phyloP scores from a whole-genome alignment of 176 grass and related monocot species.

The Juncus effusus region DNA sequence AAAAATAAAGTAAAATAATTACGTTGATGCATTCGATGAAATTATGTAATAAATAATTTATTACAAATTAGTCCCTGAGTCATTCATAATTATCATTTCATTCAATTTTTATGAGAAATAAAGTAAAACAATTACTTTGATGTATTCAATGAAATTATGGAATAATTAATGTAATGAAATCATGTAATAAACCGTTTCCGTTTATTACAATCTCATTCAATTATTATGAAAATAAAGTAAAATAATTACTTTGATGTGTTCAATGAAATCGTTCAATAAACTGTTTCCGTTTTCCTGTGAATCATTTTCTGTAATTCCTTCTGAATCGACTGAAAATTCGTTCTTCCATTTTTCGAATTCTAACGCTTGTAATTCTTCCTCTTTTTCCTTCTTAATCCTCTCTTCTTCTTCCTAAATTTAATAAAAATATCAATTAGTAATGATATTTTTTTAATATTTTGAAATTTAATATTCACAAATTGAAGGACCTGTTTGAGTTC shows the following conservation, averaged over 20 bases:
- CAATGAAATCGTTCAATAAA: constrained; percentile 81
- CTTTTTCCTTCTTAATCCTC: constrained; percentile 55
- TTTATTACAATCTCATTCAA: too few species aligned
- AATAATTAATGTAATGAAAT: too few species aligned
- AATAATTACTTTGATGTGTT: constrained; percentile 75
- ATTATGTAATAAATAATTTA: too few species aligned
- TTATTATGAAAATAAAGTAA: neutral
- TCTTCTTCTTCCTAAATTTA: constrained; percentile 82
- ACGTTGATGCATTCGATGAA: too few species aligned
- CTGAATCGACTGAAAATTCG: constrained; percentile 89
- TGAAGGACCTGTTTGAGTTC: constrained; percentile 36
- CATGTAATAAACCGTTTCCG: too few species aligned
- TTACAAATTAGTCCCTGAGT: too few species aligned
- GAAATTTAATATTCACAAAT: constrained; percentile 39
- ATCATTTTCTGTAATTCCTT: constrained; percentile 88
- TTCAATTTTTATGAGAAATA: neutral
- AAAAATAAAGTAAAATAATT: too few species aligned
- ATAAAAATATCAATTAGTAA: constrained; percentile 2
- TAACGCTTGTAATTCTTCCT: constrained; percentile 55
- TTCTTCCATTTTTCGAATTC: constrained; percentile 99
- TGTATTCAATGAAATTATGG: too few species aligned
- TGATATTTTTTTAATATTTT: constrained; percentile 1
- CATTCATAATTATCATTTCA: too few species aligned
- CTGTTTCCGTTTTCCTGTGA: constrained; percentile 64
- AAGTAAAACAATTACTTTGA: too few species aligned